phyloP scores from a whole-genome alignment of 495 filamentous ascomycete genomes.

The Trichocladium antarcticum region DNA sequence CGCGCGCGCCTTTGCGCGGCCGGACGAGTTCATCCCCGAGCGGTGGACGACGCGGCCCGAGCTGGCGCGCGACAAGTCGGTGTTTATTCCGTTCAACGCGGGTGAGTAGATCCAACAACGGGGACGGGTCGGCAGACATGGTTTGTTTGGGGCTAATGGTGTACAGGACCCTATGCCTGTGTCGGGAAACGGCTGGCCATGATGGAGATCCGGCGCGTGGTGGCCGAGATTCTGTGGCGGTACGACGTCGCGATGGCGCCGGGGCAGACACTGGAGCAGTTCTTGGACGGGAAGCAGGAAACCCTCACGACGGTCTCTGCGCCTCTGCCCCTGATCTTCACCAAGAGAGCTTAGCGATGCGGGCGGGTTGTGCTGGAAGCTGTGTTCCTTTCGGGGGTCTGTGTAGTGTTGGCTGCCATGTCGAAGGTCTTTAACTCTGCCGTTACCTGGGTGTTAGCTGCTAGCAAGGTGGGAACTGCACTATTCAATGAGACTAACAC shows the following conservation, averaged over 20 bases:
- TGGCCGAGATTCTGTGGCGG: constrained; percentile 16
- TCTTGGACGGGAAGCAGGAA: constrained; percentile 16
- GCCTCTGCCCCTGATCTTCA: constrained; percentile 11
- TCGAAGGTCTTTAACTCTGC: too few relatives aligned
- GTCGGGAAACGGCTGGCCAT: constrained; percentile 22
- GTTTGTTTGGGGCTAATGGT: too few relatives aligned
- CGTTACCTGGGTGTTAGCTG: too few relatives aligned
- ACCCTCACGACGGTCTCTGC: constrained; percentile 16
- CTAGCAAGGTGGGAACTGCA: too few relatives aligned
- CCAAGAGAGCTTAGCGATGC: too few relatives aligned
- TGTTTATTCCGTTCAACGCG: constrained; percentile 29
- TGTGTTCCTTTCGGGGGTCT: too few relatives aligned
- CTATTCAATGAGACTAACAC: too few relatives aligned
- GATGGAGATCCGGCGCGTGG: constrained; percentile 17
- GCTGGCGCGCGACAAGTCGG: constrained; percentile 25
- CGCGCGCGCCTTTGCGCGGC: constrained; percentile 21
- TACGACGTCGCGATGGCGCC: constrained; percentile 10
- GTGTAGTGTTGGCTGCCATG: too few relatives aligned
- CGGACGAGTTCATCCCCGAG: constrained; percentile 35
- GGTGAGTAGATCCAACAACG: too few relatives aligned
- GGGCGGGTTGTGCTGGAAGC: too few relatives aligned
- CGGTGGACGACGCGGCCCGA: constrained; percentile 33
- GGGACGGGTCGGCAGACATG: too few relatives aligned
- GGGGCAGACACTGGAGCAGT: constrained; percentile 7
- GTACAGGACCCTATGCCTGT: constrained; percentile 17